Percentiles rank a stretch among this genome's conserved stretches.
Evolutionary conservation across 257 asterid species (phyloP).

Genomic region (Capsicum rhomboideum): DNA sequence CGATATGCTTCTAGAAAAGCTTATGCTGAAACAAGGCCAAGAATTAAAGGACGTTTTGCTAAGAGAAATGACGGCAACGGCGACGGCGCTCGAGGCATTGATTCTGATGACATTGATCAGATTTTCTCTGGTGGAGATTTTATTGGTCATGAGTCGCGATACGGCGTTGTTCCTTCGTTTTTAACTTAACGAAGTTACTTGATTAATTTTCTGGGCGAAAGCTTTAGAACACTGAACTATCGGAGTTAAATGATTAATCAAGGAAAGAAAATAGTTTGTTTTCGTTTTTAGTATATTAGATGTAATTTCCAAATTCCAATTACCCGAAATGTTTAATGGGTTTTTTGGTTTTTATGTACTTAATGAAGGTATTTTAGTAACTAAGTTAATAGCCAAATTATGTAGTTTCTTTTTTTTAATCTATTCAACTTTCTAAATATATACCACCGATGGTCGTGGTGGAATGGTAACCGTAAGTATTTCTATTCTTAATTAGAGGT

Average conservation of each 20-base stretch:
- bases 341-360: neutral
- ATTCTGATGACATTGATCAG: slow-evolving; percentile 33
- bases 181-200: too few species aligned
- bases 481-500: too few species aligned
- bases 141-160: slow-evolving; percentile 26
- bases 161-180: slow-evolving; percentile 50
- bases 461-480: too few species aligned
- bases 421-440: too few species aligned
- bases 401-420: too few species aligned
- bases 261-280: neutral
- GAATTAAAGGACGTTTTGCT: slow-evolving; percentile 83
- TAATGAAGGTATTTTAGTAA: neutral
- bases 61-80: slow-evolving; percentile 31
- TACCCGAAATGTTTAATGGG: neutral
- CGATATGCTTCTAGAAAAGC: slow-evolving; percentile 89
- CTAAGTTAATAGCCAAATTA: neutral
- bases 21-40: slow-evolving; percentile 79
- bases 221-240: too few species aligned
- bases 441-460: too few species aligned
- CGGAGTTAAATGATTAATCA: too few species aligned
- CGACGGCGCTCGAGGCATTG: neutral
- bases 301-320: neutral
- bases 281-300: neutral
- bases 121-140: slow-evolving; percentile 22
- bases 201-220: too few species aligned